phyloP scores from a whole-genome alignment of 106 monocot genomes.

The Phalaenopsis equestris region DNA sequence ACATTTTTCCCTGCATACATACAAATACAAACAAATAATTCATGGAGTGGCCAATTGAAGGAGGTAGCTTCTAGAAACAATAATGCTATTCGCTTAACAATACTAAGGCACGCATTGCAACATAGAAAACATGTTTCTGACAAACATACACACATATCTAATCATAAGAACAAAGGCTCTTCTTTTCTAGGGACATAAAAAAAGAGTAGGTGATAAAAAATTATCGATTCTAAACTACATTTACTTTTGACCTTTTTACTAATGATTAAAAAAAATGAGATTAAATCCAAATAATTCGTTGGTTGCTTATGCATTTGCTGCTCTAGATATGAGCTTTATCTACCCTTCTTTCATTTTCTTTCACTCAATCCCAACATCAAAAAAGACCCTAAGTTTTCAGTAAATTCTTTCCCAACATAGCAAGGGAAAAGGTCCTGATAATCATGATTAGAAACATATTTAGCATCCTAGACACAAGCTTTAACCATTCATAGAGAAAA shows the following conservation, averaged over 20 bases:
- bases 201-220: background rate
- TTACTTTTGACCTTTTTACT: background rate
- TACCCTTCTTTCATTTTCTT: background rate
- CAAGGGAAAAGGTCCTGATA: background rate
- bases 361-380: background rate
- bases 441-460: background rate
- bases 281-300: background rate
- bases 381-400: background rate
- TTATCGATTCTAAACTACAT: background rate
- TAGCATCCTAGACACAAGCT: background rate
- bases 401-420: background rate
- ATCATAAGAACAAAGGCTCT: background rate
- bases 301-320: background rate
- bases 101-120: background rate
- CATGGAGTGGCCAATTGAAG: background rate
- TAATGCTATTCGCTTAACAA: background rate
- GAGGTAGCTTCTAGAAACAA: background rate
- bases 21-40: conserved; percentile 1
- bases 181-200: background rate
- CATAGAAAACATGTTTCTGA: background rate
- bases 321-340: background rate
- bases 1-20: conserved; percentile 73
- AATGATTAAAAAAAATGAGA: background rate
- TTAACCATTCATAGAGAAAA: background rate
- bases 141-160: background rate